Base-by-base conservation (phyloP, 306 rosid genomes). In the Mimosa pudica region DNA sequence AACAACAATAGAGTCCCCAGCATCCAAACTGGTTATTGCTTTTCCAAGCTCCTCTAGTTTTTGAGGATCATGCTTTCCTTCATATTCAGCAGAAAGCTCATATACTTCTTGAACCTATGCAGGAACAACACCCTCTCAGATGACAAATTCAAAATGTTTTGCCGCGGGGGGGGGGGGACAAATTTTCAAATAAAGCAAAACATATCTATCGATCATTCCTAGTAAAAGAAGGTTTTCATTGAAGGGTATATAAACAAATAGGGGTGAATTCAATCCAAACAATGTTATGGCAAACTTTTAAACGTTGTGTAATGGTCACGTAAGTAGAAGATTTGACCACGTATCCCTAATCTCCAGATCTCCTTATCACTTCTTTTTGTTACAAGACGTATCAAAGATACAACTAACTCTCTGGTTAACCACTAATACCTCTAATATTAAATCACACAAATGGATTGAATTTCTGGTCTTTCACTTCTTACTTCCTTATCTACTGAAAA, bases 41-140 rank as follows among this genome's bases (percentile, higher is more conserved):
- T 60, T 93, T 78, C 99, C 99, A 18, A 96, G 95, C 64, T 93
- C 92, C 76, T 94, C 91, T 2, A 96, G 96, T 81, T 96, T 96
- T 80, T 89, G 79, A 2, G 97, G 94, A 41, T 96, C 90, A 75
- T 82, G 91, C 88, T 88, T 91, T 48, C 99, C 91, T 86, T 96
- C 99, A 77, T 96, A 96, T 82, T 93, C 93, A 16, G 99, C 98
- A 65, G 99, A 96, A 79, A 96, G 96, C 78, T 95, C 98, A 86
- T 95, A 95, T 44, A 92, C 90, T 58, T 93, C 97, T 91, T 92
- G 98, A 65, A 95, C 98, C 98, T 95, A 51, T 63, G 63, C 65
- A 79, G 30, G 71, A 61, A 47, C 58, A 72, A 71, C 71, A 24
- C 72, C 64, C 45, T 33, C 30, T 73, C 79, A 75, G 44, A 79